Base-by-base conservation (phyloP, 352 stramenopile species). In the Phytophthora cryptogea region DNA sequence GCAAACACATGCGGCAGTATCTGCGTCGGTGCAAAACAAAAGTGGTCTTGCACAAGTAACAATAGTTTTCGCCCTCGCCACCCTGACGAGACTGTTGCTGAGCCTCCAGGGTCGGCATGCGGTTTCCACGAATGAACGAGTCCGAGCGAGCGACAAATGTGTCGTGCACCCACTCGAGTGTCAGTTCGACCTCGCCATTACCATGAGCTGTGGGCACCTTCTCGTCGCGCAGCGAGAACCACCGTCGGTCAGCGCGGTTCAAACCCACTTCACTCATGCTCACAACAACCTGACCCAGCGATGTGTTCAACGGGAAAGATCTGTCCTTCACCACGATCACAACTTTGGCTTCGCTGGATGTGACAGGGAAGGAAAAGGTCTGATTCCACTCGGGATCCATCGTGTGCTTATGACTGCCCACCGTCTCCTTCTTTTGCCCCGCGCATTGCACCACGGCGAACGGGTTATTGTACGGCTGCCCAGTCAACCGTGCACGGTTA, bases 381-480 rank as follows among this genome's bases (percentile, higher is more conserved):
- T 95, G 87, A 54, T 95, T 95, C 87, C 87, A 95, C 63, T 95
- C 87, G 0, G 87, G 87, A 23, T 95, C 86, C 87, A 95, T 95
- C 37, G 85, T 95, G 59, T 94, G 86, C 42, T 90, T 90, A 65
- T 95, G 83, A 50, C 84, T 94, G 26, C 85, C 85, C 10, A 91
- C 82, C 0, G 87, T 95, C 56, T 94, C 87, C 30, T 92, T 94
- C 72, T 94, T 94, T 63, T 95, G 87, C 0, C 85, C 80, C 0
- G 89, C 82, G 16, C 87, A 95, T 28, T 85, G 68, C 28, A 94
- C 69, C 8, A 94, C 72, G 1, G 86, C 83, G 43, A 90, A 94
- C 41, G 87, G 87, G 47, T 94, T 95, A 62, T 94, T 93, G 72
- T 94, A 94, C 0, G 87, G 85, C 55, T 94, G 85, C 0, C 85